Conservation (phyloP, 257 asterid genomes). For the Primulina tabacum region DNA sequence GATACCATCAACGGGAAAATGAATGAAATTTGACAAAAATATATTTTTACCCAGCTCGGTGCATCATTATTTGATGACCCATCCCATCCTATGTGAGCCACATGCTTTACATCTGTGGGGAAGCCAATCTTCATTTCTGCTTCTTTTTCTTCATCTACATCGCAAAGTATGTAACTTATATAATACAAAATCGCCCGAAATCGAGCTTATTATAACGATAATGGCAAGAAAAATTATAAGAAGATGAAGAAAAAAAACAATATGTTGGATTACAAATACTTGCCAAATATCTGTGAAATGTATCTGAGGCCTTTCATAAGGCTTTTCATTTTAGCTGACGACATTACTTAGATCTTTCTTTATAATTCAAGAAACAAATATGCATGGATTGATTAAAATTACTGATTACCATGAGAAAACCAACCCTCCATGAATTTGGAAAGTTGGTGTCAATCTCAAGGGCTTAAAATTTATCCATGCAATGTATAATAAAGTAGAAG, state of each 20-base stretch:
- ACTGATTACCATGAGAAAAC: neutral
- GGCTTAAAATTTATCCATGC: neutral
- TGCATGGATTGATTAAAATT: neutral
- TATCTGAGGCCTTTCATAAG: neutral
- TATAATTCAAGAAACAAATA: neutral
- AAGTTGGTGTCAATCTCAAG: neutral
- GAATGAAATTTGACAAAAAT: neutral
- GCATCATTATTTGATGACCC: slow-evolving; percentile 58
- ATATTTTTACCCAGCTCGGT: slow-evolving; percentile 66
- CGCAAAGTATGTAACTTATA: neutral
- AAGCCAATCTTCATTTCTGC: slow-evolving; percentile 7
- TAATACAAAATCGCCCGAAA: neutral
- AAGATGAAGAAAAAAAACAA: too few relatives aligned
- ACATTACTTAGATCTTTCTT: neutral
- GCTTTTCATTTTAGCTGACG: neutral
- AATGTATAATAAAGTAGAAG: neutral
- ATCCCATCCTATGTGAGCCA: slow-evolving; percentile 66
- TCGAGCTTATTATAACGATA: neutral
- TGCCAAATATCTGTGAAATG: neutral
- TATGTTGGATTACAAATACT: neutral
- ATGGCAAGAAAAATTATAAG: neutral
- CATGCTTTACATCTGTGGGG: slow-evolving; percentile 98
- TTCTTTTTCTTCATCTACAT: neutral
- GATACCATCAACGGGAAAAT: neutral
- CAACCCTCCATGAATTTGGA: neutral